Conservation (phyloP, 1,284 basidiomycete genomes). For the Polyporus tsugae region DNA sequence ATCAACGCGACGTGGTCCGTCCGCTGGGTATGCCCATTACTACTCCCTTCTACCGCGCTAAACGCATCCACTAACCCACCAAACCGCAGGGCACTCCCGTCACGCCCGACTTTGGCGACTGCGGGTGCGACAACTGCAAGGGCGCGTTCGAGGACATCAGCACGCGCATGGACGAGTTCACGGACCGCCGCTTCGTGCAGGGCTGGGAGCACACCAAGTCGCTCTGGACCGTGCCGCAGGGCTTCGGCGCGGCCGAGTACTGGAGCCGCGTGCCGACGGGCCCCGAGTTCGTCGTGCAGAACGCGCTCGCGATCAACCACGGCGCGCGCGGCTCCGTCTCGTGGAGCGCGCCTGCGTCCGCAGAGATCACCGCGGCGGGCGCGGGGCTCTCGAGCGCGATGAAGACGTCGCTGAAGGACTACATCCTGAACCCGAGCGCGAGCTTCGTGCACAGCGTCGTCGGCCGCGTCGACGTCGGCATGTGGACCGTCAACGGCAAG, state of each 20-base stretch:
- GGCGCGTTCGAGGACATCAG: conserved; percentile 69
- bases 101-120: conserved; percentile 70
- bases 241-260: conserved; percentile 70
- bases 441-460: conserved; percentile 39
- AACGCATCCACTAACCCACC: too few species aligned
- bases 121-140: conserved; percentile 67
- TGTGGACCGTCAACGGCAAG: conserved; percentile 45
- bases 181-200: conserved; percentile 59
- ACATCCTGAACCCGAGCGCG: conserved; percentile 47
- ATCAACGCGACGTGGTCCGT: conserved; percentile 75
- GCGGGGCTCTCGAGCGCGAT: conserved; percentile 59
- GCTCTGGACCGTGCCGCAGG: conserved; percentile 82
- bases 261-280: conserved; percentile 75
- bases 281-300: conserved; percentile 71
- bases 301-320: conserved; percentile 73
- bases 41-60: not conserved
- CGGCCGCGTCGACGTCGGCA: conserved; percentile 48
- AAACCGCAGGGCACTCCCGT: conserved; percentile 52
- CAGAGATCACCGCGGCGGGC: conserved; percentile 65
- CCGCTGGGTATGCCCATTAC: conserved; percentile 45
- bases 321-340: conserved; percentile 72
- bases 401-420: conserved; percentile 45
- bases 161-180: conserved; percentile 68
- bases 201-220: conserved; percentile 72
- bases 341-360: conserved; percentile 72